Percentiles rank a stretch among this genome's conserved stretches.
Conservation (phyloP, 75 land plant species). For the Ceratopteris richardii region DNA sequence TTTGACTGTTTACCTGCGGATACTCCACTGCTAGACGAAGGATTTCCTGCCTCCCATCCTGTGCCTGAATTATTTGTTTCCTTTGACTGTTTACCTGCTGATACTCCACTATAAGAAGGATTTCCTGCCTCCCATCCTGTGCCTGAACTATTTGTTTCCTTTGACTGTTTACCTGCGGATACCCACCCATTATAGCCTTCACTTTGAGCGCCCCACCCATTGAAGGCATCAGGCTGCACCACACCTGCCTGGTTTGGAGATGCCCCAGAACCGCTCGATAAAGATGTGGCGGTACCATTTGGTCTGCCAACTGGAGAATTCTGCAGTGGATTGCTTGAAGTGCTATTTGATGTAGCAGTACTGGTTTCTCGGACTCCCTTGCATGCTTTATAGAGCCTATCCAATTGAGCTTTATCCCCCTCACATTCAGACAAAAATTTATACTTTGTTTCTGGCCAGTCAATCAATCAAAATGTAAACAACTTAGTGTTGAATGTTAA, state of each 20-base stretch:
- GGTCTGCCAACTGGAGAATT: too few relatives aligned
- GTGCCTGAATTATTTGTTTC: constrained; percentile 7
- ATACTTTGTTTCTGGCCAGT: constrained; percentile 32
- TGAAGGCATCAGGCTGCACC: constrained; percentile 23
- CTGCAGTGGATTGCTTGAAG: neutral
- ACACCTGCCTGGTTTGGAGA: too few relatives aligned
- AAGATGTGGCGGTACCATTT: neutral
- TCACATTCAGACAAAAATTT: constrained; percentile 64
- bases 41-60: neutral
- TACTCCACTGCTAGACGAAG: constrained; percentile 15
- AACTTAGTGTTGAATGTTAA: neutral
- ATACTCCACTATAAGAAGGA: neutral
- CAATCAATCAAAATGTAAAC: neutral
- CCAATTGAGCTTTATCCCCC: constrained; percentile 69
- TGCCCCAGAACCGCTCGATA: neutral
- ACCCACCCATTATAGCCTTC: constrained; percentile 21
- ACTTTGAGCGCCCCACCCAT: constrained; percentile 16
- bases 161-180: constrained; percentile 4
- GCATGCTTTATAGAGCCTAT: constrained; percentile 76
- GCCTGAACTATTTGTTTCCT: too few relatives aligned
- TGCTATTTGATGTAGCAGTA: neutral
- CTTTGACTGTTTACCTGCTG: constrained; percentile 4
- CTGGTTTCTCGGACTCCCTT: constrained; percentile 57
- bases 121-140: too few relatives aligned
- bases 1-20: too few relatives aligned